Evolutionary conservation across 202 grass and related monocot genomes (phyloP).

Genomic region (Schoenoplectus triqueter): DNA sequence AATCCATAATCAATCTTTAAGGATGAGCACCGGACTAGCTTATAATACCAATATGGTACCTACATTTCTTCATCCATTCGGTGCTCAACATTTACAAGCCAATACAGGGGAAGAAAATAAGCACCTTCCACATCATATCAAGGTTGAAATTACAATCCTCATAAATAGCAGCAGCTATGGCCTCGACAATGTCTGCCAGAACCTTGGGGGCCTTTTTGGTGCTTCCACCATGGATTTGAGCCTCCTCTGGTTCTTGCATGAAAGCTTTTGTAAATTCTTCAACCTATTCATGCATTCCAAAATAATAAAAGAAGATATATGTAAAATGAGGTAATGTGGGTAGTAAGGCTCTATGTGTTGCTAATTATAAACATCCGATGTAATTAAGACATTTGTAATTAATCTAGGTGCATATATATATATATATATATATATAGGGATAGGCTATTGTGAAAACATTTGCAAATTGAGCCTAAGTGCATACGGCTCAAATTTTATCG

Average conservation of each 20-base stretch:
- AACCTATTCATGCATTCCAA: slow-evolving; percentile 45
- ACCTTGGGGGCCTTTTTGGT: slow-evolving; percentile 72
- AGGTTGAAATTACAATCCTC: slow-evolving; percentile 82
- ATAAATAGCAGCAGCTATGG: slow-evolving; percentile 71
- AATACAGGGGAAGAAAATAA: background rate
- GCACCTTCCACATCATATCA: slow-evolving; percentile 73
- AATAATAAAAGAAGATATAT: slow-evolving; percentile 4
- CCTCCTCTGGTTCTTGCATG: slow-evolving; percentile 50
- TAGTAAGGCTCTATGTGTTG: background rate
- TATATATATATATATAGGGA: background rate
- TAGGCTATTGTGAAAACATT: too few relatives aligned
- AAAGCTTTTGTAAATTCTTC: slow-evolving; percentile 58
- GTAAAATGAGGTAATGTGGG: background rate
- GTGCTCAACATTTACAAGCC: background rate
- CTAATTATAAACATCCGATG: background rate
- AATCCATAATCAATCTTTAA: background rate
- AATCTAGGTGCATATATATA: too few relatives aligned
- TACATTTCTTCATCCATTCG: background rate
- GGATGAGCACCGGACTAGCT: background rate
- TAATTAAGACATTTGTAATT: background rate
- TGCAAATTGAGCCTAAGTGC: too few relatives aligned
- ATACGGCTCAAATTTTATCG: too few relatives aligned
- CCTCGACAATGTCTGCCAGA: slow-evolving; percentile 77
- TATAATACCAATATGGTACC: background rate
- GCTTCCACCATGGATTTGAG: slow-evolving; percentile 56